phyloP scores from a whole-genome alignment of 495 filamentous ascomycete genomes.

The Bryoglossum gracile region DNA sequence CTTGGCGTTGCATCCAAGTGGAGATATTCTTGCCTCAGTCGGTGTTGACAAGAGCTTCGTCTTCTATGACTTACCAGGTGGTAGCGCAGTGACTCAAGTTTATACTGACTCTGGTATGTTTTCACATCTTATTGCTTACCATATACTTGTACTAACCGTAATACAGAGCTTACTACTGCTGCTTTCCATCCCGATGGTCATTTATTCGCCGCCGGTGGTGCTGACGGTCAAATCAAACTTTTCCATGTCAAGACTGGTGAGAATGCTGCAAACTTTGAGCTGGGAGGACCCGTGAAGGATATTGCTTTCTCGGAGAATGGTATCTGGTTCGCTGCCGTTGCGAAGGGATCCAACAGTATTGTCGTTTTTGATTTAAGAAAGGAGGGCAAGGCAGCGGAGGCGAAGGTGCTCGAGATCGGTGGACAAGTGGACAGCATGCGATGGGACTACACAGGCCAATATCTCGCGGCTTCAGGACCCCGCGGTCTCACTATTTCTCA shows the following conservation, averaged over 20 bases:
- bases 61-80: conserved; percentile 71
- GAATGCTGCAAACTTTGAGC: conserved; percentile 61
- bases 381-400: conserved; percentile 62
- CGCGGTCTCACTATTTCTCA: conserved; percentile 80
- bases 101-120: conserved; percentile 75
- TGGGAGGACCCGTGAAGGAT: conserved; percentile 59
- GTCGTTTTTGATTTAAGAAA: conserved; percentile 90
- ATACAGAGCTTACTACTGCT: conserved; percentile 63
- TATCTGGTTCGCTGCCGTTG: conserved; percentile 81
- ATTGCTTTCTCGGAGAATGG: conserved; percentile 94
- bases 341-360: conserved; percentile 63
- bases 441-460: conserved; percentile 97
- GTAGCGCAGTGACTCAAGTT: conserved; percentile 62
- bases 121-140: neutral
- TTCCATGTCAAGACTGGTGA: conserved; percentile 73
- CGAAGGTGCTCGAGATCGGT: conserved; percentile 78
- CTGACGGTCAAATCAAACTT: conserved; percentile 70
- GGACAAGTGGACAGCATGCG: conserved; percentile 60
- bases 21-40: conserved; percentile 76
- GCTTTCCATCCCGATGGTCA: conserved; percentile 95
- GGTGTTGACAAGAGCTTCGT: conserved; percentile 91
- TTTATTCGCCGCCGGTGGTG: conserved; percentile 76
- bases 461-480: conserved; percentile 73
- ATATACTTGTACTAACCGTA: conserved; percentile 28
- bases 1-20: conserved; percentile 75